Percentiles rank a stretch among this genome's conserved stretches.
These are phyloP conservation scores for Citrus australasica DNA, from an alignment of 345 rosid genomes.

Conservation along the genomic window DNA sequence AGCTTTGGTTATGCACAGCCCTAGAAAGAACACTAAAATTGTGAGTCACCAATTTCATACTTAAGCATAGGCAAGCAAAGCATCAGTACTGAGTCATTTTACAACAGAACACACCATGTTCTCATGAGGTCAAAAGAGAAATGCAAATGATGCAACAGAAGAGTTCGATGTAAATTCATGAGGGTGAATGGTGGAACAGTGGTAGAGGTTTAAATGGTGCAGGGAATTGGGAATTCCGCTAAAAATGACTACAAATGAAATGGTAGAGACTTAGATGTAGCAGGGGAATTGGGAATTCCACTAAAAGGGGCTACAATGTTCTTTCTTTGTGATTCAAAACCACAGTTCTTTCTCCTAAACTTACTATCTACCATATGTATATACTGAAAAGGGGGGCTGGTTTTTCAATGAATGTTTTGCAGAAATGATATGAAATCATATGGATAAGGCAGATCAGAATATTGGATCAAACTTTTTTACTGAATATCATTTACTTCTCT, in stretches of 20 bases:
- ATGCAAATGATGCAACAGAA: background rate
- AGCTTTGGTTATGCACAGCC: constrained; percentile 28
- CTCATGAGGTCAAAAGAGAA: background rate
- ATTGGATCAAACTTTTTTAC: background rate
- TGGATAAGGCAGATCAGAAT: background rate
- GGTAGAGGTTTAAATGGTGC: background rate
- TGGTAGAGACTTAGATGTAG: background rate
- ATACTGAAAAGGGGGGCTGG: background rate
- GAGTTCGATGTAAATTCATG: background rate
- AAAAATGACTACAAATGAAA: background rate
- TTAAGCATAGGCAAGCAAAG: background rate
- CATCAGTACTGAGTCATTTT: background rate
- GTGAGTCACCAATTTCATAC: constrained; percentile 4
- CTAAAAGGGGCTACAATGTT: background rate
- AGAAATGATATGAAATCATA: background rate
- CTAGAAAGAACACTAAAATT: constrained; percentile 31
- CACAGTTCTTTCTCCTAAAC: background rate
- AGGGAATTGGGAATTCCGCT: background rate
- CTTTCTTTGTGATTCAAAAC: background rate
- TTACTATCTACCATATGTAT: background rate
- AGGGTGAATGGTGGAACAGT: background rate
- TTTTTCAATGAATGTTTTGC: background rate
- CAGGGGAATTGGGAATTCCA: background rate
- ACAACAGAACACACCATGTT: background rate
- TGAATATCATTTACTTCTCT: background rate